Percentiles rank a stretch among this genome's conserved stretches.
Conservation (phyloP, 129 eudicot species). For the Chrysanthemum lavandulifolium region DNA sequence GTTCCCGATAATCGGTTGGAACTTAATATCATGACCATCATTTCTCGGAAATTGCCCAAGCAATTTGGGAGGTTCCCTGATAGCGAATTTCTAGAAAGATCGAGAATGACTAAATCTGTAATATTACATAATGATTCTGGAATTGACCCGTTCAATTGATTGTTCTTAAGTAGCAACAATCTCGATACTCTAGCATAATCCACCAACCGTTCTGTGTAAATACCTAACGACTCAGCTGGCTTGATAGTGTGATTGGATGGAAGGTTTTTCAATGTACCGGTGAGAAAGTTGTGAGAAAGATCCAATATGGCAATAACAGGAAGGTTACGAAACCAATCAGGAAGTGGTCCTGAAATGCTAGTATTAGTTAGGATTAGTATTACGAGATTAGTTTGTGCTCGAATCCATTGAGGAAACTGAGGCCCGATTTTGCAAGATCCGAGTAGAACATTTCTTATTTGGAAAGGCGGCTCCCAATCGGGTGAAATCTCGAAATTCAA, state of each 20-base stretch:
- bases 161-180: slow-evolving; percentile 25
- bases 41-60: neutral
- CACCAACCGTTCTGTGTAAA: slow-evolving; percentile 15
- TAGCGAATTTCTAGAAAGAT: slow-evolving; percentile 33
- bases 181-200: slow-evolving; percentile 4
- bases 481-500: slow-evolving; percentile 24
- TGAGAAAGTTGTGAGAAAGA: slow-evolving; percentile 33
- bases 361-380: slow-evolving; percentile 7
- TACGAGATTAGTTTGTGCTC: slow-evolving; percentile 30
- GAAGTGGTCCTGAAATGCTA: slow-evolving; percentile 35
- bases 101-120: slow-evolving; percentile 15
- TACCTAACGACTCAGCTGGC: neutral
- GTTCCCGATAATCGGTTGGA: slow-evolving; percentile 34
- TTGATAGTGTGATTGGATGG: slow-evolving; percentile 20
- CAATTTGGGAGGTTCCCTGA: slow-evolving; percentile 24
- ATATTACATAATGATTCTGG: slow-evolving; percentile 8
- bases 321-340: slow-evolving; percentile 30
- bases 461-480: slow-evolving; percentile 41
- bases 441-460: slow-evolving; percentile 22
- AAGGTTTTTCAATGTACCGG: slow-evolving; percentile 26
- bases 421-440: slow-evolving; percentile 29
- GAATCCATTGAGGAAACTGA: slow-evolving; percentile 40
- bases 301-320: slow-evolving; percentile 12
- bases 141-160: slow-evolving; percentile 22
- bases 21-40: slow-evolving; percentile 22